Conservation (phyloP, 768 basidiomycete genomes). For the Pleurotus giganteus region DNA sequence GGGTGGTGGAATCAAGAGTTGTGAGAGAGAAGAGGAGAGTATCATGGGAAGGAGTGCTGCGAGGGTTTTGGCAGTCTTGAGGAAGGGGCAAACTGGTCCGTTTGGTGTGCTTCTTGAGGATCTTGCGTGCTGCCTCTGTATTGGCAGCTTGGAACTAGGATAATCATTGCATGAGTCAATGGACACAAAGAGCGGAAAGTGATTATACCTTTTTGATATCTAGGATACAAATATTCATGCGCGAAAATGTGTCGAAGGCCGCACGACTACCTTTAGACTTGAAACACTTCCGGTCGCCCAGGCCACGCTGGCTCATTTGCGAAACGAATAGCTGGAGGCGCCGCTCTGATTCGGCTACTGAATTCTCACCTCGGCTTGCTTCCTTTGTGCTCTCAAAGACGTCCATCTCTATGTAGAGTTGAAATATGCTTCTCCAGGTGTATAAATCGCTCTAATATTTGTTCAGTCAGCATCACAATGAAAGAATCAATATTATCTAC, state of each 20-base stretch:
- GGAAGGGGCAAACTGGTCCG: slow-evolving; percentile 79
- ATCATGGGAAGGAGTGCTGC: slow-evolving; percentile 31
- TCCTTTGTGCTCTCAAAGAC: slow-evolving; percentile 80
- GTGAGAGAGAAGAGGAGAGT: slow-evolving; percentile 9
- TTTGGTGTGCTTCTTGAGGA: slow-evolving; percentile 92
- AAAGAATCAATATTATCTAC: slow-evolving; percentile 23
- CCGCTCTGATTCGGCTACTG: slow-evolving; percentile 66
- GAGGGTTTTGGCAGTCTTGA: slow-evolving; percentile 17
- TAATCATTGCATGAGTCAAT: background rate
- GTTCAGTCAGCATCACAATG: background rate
- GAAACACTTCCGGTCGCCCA: slow-evolving; percentile 53
- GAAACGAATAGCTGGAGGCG: slow-evolving; percentile 63
- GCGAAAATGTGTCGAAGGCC: slow-evolving; percentile 68
- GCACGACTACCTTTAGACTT: slow-evolving; percentile 53
- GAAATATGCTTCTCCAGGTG: slow-evolving; percentile 88
- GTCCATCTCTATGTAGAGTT: slow-evolving; percentile 80
- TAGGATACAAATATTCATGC: slow-evolving; percentile 75
- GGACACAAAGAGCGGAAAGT: background rate
- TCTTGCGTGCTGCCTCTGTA: slow-evolving; percentile 87
- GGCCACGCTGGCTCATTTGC: slow-evolving; percentile 52
- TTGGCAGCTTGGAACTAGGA: slow-evolving; percentile 78
- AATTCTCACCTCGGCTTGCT: slow-evolving; percentile 61
- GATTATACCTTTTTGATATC: slow-evolving; percentile 72
- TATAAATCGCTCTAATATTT: slow-evolving; percentile 65
- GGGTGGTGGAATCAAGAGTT: slow-evolving; percentile 24